phyloP scores from a whole-genome alignment of 139 green algal genomes.

The Desmodesmus armatus region DNA sequence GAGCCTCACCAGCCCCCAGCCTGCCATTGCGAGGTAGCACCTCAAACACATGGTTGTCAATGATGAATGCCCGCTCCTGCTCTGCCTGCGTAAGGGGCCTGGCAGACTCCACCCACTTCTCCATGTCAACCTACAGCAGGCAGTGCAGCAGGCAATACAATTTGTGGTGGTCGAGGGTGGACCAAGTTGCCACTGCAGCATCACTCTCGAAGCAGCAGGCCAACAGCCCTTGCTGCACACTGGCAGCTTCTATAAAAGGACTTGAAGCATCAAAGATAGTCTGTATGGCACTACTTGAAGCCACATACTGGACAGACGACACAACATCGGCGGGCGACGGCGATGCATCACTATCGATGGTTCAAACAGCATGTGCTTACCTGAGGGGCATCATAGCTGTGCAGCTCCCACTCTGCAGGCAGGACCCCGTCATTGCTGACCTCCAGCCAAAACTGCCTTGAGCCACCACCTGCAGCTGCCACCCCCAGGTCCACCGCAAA shows the following conservation, averaged over 20 bases:
- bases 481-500: constrained; percentile 66
- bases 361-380: constrained; percentile 12
- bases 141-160: not conserved
- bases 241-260: no score
- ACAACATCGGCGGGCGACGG: no score
- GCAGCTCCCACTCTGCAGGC: constrained; percentile 65
- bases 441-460: constrained; percentile 49
- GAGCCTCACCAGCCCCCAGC: constrained; percentile 50
- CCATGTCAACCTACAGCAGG: constrained; percentile 60
- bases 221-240: no score
- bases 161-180: no score
- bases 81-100: constrained; percentile 61
- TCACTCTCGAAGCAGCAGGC: no score
- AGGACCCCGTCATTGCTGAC: constrained; percentile 63
- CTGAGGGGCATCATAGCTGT: constrained; percentile 63
- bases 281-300: no score
- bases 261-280: no score
- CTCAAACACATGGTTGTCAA: constrained; percentile 68
- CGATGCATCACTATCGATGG: no score
- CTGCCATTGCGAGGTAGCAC: constrained; percentile 57
- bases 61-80: constrained; percentile 37
- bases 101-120: constrained; percentile 83
- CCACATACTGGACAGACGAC: no score
- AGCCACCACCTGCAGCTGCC: constrained; percentile 32
- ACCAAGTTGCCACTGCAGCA: no score